phyloP scores from a whole-genome alignment of 495 filamentous ascomycete species.

The Trichocladium antarcticum region DNA sequence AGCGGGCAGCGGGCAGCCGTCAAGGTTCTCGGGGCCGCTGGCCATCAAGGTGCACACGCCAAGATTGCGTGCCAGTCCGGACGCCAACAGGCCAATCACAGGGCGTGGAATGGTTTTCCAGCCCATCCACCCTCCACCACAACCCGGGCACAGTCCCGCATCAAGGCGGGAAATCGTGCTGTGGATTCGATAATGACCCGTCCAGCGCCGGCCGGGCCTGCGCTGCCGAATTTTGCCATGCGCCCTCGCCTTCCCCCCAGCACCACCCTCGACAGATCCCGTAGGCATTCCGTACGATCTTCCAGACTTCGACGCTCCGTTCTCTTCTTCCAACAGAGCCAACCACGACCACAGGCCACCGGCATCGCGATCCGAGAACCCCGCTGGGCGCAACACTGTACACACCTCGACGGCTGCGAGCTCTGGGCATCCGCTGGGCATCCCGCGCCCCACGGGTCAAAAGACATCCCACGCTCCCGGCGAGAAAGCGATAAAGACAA shows the following conservation, averaged over 20 bases:
- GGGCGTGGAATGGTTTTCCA: constrained; percentile 1
- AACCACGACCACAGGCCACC: too few relatives aligned
- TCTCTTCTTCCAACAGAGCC: not conserved
- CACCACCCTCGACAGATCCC: too few relatives aligned
- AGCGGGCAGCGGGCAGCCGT: not conserved
- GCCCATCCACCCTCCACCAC: not conserved
- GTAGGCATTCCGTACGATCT: too few relatives aligned
- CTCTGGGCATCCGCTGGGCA: too few relatives aligned
- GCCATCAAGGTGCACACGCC: constrained; percentile 8
- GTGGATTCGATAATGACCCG: too few relatives aligned
- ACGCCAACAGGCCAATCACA: constrained; percentile 8
- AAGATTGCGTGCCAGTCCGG: constrained; percentile 11
- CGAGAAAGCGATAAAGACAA: not conserved
- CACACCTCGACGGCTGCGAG: too few relatives aligned
- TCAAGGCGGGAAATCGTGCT: not conserved
- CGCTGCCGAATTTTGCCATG: not conserved
- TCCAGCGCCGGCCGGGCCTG: too few relatives aligned
- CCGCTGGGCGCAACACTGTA: too few relatives aligned
- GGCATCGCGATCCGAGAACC: too few relatives aligned
- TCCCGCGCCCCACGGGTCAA: too few relatives aligned
- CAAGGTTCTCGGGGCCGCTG: constrained; percentile 11
- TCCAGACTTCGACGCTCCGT: too few relatives aligned
- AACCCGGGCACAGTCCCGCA: not conserved
- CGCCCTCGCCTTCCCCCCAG: not conserved
- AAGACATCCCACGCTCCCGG: too few relatives aligned